Percentiles rank a stretch among this genome's conserved stretches.
These are phyloP conservation scores for Rhodotorula diobovata DNA, from an alignment of 768 basidiomycete species.

Conservation along the genomic window DNA sequence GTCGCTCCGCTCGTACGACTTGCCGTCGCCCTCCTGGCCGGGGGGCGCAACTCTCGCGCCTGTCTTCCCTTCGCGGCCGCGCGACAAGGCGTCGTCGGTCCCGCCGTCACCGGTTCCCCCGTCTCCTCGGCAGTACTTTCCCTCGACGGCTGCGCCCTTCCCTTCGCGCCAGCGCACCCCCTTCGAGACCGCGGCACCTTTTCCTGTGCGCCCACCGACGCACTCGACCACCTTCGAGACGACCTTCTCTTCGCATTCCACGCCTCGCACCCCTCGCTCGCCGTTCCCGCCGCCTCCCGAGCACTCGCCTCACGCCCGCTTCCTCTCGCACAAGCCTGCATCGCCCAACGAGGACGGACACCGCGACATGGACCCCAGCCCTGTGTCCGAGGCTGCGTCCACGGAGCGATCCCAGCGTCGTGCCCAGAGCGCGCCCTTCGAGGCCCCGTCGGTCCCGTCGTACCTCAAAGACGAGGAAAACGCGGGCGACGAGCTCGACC, in stretches of 20 bases:
- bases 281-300: slow-evolving; percentile 11
- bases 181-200: neutral
- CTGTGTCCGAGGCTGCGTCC: neutral
- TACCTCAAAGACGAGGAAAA: neutral
- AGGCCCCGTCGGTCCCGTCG: neutral
- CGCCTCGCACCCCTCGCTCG: neutral
- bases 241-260: neutral
- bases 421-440: slow-evolving; percentile 11
- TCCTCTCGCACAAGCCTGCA: neutral
- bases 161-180: neutral
- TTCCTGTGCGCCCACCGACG: neutral
- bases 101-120: no score
- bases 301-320: slow-evolving; percentile 10
- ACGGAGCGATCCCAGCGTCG: neutral
- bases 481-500: slow-evolving; percentile 24
- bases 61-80: neutral
- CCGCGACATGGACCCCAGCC: neutral
- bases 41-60: neutral
- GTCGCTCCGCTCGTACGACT: neutral
- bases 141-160: neutral
- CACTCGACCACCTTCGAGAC: neutral
- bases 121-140: neutral
- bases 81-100: neutral
- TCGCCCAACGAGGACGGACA: neutral
- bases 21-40: neutral